These are phyloP conservation scores for Silene conica DNA, from an alignment of 148 eudicot genomes.

Conservation along the genomic window DNA sequence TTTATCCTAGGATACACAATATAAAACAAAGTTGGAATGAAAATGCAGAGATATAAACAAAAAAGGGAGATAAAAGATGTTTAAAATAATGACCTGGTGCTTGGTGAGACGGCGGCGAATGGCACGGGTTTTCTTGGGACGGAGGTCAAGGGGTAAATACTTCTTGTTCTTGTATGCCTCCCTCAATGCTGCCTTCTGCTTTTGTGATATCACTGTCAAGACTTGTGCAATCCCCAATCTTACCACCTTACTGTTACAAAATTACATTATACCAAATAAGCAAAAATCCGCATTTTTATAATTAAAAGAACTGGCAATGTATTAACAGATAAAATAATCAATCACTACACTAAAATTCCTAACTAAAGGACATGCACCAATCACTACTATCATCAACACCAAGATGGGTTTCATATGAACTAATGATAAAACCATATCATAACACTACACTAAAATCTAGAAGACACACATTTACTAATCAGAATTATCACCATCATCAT, in stretches of 20 bases:
- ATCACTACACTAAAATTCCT: not conserved
- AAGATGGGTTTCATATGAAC: too few species aligned
- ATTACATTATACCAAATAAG: not conserved
- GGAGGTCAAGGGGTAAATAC: slow-evolving; percentile 59
- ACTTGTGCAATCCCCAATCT: slow-evolving; percentile 56
- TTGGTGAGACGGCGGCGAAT: slow-evolving; percentile 60
- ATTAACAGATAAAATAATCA: too few species aligned
- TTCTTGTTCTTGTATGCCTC: slow-evolving; percentile 64
- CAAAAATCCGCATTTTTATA: too few species aligned
- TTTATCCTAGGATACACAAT: too few species aligned
- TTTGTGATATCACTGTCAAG: slow-evolving; percentile 62
- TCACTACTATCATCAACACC: not conserved
- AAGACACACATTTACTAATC: too few species aligned
- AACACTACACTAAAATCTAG: too few species aligned
- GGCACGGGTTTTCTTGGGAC: slow-evolving; percentile 67
- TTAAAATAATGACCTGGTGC: slow-evolving; percentile 39
- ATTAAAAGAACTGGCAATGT: too few species aligned
- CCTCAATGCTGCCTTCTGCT: slow-evolving; percentile 54
- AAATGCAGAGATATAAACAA: not conserved
- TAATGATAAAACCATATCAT: too few species aligned
- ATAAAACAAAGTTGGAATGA: not conserved
- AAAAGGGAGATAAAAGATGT: not conserved
- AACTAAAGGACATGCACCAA: not conserved
- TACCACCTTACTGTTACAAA: slow-evolving; percentile 38
- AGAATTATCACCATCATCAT: too few species aligned